Evolutionary conservation across 164 flowering plant species (phyloP).

Genomic region (Annona squamosa): DNA sequence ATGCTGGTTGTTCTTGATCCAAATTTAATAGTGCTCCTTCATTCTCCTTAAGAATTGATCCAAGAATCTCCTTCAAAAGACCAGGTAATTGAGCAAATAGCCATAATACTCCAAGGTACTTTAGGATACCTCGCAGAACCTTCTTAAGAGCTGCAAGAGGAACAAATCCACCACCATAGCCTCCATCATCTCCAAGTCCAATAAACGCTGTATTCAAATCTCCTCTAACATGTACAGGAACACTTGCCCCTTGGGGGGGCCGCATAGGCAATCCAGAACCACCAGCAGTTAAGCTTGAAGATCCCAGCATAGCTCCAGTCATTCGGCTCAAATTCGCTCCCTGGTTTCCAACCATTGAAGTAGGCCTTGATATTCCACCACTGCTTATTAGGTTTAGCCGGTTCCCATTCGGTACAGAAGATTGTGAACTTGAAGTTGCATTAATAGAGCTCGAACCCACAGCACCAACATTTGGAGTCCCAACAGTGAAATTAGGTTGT

Average conservation of each 20-base stretch:
- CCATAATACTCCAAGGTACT: slow-evolving; percentile 98
- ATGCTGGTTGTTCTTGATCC: slow-evolving; percentile 99
- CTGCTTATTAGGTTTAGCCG: slow-evolving; percentile 45
- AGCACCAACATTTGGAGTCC: slow-evolving; percentile 54
- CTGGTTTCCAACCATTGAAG: slow-evolving; percentile 32
- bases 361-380: slow-evolving; percentile 46
- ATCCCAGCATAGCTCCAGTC: slow-evolving; percentile 41
- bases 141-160: slow-evolving; percentile 97
- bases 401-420: slow-evolving; percentile 40
- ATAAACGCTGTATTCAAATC: slow-evolving; percentile 97
- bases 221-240: slow-evolving; percentile 87
- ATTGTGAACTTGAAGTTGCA: slow-evolving; percentile 45
- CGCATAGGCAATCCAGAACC: slow-evolving; percentile 63
- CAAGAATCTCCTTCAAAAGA: slow-evolving; percentile 83
- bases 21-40: slow-evolving; percentile 93
- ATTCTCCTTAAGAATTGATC: slow-evolving; percentile 85
- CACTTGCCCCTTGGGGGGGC: slow-evolving; percentile 58
- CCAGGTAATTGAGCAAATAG: slow-evolving; percentile 95
- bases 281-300: slow-evolving; percentile 45
- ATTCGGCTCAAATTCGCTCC: slow-evolving; percentile 47
- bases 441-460: slow-evolving; percentile 41
- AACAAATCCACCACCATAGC: slow-evolving; percentile 99
- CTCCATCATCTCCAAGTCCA: slow-evolving; percentile 99
- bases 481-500: slow-evolving; percentile 45
- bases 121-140: slow-evolving; percentile 89